phyloP scores from a whole-genome alignment of 139 green algal species.

The Chlamydomonas asymmetrica region DNA sequence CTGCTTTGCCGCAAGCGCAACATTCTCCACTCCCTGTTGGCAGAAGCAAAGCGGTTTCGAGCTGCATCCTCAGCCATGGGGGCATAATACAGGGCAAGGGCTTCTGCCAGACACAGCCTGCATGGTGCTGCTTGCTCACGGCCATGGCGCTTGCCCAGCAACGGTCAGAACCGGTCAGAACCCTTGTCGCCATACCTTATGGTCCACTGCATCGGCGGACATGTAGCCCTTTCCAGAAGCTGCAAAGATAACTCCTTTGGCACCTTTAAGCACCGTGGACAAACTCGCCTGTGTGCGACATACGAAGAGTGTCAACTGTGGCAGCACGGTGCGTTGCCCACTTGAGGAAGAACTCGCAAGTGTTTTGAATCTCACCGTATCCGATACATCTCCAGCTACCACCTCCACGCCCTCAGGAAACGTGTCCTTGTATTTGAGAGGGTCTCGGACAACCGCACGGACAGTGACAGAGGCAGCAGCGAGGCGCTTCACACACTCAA shows the following conservation, averaged over 20 bases:
- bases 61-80: background rate
- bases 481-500: conserved; percentile 56
- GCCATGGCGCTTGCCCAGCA: background rate
- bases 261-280: background rate
- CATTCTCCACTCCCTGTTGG: conserved; percentile 57
- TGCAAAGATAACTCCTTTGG: conserved; percentile 55
- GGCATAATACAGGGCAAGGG: background rate
- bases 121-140: background rate
- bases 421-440: conserved; percentile 29
- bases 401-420: conserved; percentile 38
- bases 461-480: conserved; percentile 18
- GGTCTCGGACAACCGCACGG: conserved; percentile 32
- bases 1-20: conserved; percentile 40
- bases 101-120: background rate
- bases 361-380: conserved; percentile 16
- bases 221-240: conserved; percentile 54
- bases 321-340: background rate
- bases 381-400: conserved; percentile 53
- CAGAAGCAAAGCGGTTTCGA: background rate
- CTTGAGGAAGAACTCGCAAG: background rate
- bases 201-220: conserved; percentile 53
- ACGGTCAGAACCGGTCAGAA: background rate
- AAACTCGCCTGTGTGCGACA: conserved; percentile 9
- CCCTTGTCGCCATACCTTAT: conserved; percentile 26
- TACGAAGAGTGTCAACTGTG: background rate